Percentiles rank a stretch among this genome's conserved stretches.
These are phyloP conservation scores for Microcos paniculata DNA, from an alignment of 345 rosid genomes.

Conservation along the genomic window DNA sequence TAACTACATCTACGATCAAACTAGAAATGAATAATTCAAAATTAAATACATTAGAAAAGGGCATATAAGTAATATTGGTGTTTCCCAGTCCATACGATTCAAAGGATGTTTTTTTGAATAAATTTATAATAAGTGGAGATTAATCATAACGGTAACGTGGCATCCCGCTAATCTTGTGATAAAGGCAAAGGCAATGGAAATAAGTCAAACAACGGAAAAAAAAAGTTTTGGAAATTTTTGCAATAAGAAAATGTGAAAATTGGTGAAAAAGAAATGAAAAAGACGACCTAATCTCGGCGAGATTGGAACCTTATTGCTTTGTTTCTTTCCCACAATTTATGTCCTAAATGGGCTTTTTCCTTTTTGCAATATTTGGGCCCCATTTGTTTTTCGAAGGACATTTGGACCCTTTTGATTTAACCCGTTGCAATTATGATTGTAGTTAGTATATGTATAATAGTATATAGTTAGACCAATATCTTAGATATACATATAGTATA, in stretches of 20 bases:
- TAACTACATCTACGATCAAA: not conserved
- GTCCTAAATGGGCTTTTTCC: not conserved
- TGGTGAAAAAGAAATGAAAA: not conserved
- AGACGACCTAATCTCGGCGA: not conserved
- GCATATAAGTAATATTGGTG: not conserved
- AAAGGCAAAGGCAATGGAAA: constrained; percentile 7
- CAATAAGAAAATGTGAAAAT: not conserved
- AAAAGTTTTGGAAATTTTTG: not conserved
- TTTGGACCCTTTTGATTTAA: too few species aligned
- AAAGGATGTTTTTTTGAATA: not conserved
- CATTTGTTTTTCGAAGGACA: too few species aligned
- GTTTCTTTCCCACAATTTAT: not conserved
- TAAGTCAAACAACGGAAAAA: constrained; percentile 21
- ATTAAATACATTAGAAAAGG: not conserved
- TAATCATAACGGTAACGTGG: constrained; percentile 48
- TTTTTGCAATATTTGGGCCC: not conserved
- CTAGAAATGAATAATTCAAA: not conserved
- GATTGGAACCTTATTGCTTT: not conserved
- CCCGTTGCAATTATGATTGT: not conserved
- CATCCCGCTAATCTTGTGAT: constrained; percentile 20
- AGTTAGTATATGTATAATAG: too few species aligned
- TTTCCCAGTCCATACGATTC: not conserved
- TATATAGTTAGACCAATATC: too few species aligned
- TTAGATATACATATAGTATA: too few species aligned
- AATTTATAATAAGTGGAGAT: constrained; percentile 16